Evolutionary conservation across 805 yeast species (phyloP).

Genomic region (Kodamaea leandrae): DNA sequence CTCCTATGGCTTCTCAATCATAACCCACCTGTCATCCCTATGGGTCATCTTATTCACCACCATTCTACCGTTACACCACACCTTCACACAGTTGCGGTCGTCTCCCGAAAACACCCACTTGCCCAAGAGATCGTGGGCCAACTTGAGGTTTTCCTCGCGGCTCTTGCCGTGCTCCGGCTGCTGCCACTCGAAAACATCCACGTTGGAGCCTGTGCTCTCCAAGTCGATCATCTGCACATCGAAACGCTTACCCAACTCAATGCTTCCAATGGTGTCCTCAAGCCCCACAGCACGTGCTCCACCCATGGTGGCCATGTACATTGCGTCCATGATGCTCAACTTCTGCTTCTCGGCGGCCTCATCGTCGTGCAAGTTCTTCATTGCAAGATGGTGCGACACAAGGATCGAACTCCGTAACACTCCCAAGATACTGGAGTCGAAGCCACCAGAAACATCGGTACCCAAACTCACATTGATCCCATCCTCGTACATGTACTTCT

Average conservation of each 20-base stretch:
- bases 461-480: conserved; percentile 72
- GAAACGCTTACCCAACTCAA: conserved; percentile 73
- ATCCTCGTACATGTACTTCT: conserved; percentile 56
- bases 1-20: conserved; percentile 9
- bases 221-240: conserved; percentile 81
- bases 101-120: conserved; percentile 96
- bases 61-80: conserved; percentile 77
- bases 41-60: conserved; percentile 24
- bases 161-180: conserved; percentile 33
- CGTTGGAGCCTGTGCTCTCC: conserved; percentile 47
- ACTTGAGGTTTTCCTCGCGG: conserved; percentile 14
- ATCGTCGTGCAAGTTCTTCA: conserved; percentile 25
- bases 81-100: conserved; percentile 78
- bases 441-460: conserved; percentile 44
- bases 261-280: conserved; percentile 60
- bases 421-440: conserved; percentile 38
- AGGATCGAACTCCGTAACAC: conserved; percentile 34
- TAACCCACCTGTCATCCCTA: conserved; percentile 11
- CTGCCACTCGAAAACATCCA: conserved; percentile 80
- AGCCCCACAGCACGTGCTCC: conserved; percentile 78
- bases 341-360: conserved; percentile 32
- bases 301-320: conserved; percentile 82
- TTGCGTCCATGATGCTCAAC: conserved; percentile 64
- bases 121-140: conserved; percentile 57
- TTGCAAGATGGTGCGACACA: conserved; percentile 41